These are phyloP conservation scores for Pseudocercospora vitis DNA, from an alignment of 2,329 filamentous ascomycete species.

Conservation along the genomic window DNA sequence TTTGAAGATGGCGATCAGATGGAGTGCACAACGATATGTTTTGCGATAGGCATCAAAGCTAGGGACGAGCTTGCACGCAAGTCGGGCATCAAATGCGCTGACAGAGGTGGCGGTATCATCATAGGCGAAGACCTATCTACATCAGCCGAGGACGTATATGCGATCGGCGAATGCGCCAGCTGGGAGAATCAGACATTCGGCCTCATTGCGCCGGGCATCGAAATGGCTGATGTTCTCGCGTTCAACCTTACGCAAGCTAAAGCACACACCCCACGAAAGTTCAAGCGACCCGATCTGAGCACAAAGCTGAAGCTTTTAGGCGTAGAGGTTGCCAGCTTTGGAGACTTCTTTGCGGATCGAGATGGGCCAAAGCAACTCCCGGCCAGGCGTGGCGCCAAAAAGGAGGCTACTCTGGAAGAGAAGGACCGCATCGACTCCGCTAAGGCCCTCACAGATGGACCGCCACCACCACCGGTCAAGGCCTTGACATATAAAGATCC, in stretches of 20 bases:
- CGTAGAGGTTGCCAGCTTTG: slow-evolving; percentile 89
- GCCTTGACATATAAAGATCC: slow-evolving; percentile 86
- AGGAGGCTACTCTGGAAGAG: slow-evolving; percentile 41
- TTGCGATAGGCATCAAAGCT: slow-evolving; percentile 83
- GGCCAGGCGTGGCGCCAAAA: slow-evolving; percentile 52
- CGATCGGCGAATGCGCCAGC: slow-evolving; percentile 86
- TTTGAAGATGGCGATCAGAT: slow-evolving; percentile 81
- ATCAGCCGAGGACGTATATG: slow-evolving; percentile 72
- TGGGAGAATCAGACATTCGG: slow-evolving; percentile 87
- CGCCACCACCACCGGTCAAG: slow-evolving; percentile 66
- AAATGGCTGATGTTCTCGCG: slow-evolving; percentile 88
- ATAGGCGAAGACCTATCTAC: slow-evolving; percentile 68
- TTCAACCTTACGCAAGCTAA: slow-evolving; percentile 88
- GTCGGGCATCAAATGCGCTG: slow-evolving; percentile 70
- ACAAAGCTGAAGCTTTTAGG: slow-evolving; percentile 88
- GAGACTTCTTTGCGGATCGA: slow-evolving; percentile 87
- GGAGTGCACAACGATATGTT: slow-evolving; percentile 79
- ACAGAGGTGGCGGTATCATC: slow-evolving; percentile 73
- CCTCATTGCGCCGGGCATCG: slow-evolving; percentile 83
- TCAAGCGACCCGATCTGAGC: slow-evolving; percentile 82
- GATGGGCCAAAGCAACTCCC: slow-evolving; percentile 79
- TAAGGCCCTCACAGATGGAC: slow-evolving; percentile 56
- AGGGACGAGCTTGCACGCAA: slow-evolving; percentile 72
- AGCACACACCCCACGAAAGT: slow-evolving; percentile 65
- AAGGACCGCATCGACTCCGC: slow-evolving; percentile 43